Conservation (phyloP, 768 basidiomycete genomes). For the Collybia mongolica region DNA sequence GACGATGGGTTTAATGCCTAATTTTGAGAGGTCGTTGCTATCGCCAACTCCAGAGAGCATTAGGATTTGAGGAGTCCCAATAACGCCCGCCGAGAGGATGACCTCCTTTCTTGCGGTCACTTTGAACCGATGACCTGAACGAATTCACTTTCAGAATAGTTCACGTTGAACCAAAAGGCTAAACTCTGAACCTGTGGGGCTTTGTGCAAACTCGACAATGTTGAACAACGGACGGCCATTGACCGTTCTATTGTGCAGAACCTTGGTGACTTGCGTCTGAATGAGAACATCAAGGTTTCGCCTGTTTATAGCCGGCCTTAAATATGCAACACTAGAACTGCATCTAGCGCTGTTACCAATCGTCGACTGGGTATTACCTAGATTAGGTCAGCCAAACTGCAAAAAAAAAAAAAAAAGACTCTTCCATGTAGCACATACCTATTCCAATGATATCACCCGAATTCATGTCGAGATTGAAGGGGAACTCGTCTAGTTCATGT, state of each 20-base stretch:
- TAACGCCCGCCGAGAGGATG: neutral
- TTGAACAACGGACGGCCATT: conserved; percentile 9
- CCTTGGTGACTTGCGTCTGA: conserved; percentile 15
- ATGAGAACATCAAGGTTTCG: conserved; percentile 22
- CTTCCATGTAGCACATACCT: conserved; percentile 3
- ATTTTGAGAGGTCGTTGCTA: neutral
- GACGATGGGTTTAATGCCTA: neutral
- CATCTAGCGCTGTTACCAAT: conserved; percentile 15
- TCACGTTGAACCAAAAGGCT: too few species aligned
- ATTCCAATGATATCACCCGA: conserved; percentile 14
- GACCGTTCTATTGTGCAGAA: conserved; percentile 6
- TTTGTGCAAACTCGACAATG: conserved; percentile 12
- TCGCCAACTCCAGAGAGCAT: conserved; percentile 2
- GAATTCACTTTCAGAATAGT: too few species aligned
- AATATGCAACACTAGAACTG: conserved; percentile 19
- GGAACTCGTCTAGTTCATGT: conserved; percentile 13
- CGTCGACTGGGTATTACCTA: neutral
- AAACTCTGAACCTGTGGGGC: conserved; percentile 15
- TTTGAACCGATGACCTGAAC: neutral
- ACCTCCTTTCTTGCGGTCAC: neutral
- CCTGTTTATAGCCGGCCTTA: conserved; percentile 14
- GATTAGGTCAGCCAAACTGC: too few species aligned
- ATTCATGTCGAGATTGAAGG: conserved; percentile 14
- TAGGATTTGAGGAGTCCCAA: conserved; percentile 1
- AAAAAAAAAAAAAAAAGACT: too few species aligned